phyloP scores from a whole-genome alignment of 352 stramenopile genomes.

The Thraustochytrium sp. region DNA sequence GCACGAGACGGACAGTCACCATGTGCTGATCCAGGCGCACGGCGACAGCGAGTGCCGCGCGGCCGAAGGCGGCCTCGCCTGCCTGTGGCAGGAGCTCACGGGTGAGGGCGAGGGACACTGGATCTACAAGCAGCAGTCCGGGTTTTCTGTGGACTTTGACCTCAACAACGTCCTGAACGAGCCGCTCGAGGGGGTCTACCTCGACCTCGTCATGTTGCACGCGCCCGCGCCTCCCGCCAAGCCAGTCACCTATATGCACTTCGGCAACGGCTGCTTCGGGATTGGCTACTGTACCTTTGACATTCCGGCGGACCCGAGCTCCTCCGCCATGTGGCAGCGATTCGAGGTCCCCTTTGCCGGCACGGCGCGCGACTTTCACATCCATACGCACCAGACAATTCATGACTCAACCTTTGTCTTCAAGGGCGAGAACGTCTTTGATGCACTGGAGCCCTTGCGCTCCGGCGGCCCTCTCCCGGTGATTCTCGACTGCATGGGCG shows the following conservation, averaged over 20 bases:
- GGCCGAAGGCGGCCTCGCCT: not conserved
- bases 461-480: not conserved
- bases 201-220: conserved; percentile 22
- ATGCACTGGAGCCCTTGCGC: not conserved
- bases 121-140: not conserved
- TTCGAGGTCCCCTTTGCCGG: not conserved
- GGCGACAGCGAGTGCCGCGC: conserved; percentile 8
- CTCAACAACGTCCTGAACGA: conserved; percentile 17
- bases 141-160: conserved; percentile 28
- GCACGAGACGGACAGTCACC: not conserved
- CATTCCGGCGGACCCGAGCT: conserved; percentile 7
- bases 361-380: not conserved
- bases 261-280: conserved; percentile 7
- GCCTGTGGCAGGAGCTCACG: not conserved
- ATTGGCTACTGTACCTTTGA: conserved; percentile 15
- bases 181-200: not conserved
- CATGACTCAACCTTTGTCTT: conserved; percentile 37
- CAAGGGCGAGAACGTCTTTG: conserved; percentile 28
- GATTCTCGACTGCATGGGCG: conserved; percentile 2
- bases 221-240: not conserved
- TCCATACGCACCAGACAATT: conserved; percentile 41
- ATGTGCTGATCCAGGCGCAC: conserved; percentile 29
- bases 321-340: not conserved
- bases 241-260: not conserved
- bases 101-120: conserved; percentile 1